Conservation (phyloP, 2,329 filamentous ascomycete species). For the Colletotrichum lentis region DNA sequence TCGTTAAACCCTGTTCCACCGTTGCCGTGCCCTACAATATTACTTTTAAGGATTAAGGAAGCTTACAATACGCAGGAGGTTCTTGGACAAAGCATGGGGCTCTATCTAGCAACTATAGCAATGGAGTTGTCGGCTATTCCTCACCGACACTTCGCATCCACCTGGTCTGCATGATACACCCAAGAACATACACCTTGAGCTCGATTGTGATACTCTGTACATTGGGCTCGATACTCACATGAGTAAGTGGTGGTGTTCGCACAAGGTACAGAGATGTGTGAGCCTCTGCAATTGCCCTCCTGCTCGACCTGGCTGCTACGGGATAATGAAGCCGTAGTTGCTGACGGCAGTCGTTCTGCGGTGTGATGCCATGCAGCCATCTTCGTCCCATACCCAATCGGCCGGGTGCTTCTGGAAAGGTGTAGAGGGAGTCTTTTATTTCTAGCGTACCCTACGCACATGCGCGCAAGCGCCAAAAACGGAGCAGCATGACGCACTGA, state of each 20-base stretch:
- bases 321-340: not conserved
- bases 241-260: not conserved
- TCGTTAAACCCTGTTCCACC: no score
- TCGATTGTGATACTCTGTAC: not conserved
- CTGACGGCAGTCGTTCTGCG: constrained; percentile 1
- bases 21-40: no score
- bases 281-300: not conserved
- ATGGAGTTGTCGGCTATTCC: constrained; percentile 5
- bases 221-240: not conserved
- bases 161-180: constrained; percentile 2
- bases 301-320: not conserved
- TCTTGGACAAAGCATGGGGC: not conserved
- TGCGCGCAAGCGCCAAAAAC: not conserved
- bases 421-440: not conserved
- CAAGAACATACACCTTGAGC: constrained; percentile 4
- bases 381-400: constrained; percentile 14
- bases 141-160: constrained; percentile 32
- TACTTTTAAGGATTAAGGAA: not conserved
- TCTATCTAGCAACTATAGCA: not conserved
- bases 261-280: not conserved
- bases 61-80: not conserved
- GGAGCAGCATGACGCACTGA: constrained; percentile 18
- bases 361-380: not conserved
- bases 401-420: constrained; percentile 10
- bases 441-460: not conserved